Evolutionary conservation across 441 rosid species (phyloP).

Genomic region (Theobroma grandiflorum): DNA sequence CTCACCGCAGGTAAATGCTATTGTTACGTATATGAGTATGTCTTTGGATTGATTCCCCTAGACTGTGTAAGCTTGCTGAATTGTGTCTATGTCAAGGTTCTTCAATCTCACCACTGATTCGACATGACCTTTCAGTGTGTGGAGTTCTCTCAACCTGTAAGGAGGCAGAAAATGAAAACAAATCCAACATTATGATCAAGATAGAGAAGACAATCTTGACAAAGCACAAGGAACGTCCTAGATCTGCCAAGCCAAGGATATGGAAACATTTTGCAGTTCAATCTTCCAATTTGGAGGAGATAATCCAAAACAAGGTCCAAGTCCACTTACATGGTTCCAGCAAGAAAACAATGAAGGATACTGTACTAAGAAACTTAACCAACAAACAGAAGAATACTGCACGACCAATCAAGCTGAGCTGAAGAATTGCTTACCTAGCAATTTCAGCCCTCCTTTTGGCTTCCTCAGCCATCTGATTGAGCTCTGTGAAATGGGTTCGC

Average conservation of each 20-base stretch:
- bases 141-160: conserved; percentile 90
- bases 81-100: conserved; percentile 92
- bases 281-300: background rate
- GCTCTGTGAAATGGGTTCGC: conserved; percentile 79
- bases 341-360: background rate
- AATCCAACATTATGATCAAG: background rate
- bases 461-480: conserved; percentile 95
- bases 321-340: background rate
- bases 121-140: conserved; percentile 91
- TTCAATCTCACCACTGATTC: conserved; percentile 94
- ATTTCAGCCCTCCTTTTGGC: conserved; percentile 98
- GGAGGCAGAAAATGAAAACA: background rate
- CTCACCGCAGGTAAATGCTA: background rate
- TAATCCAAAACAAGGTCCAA: background rate
- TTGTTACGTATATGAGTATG: conserved; percentile 16
- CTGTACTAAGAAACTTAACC: background rate
- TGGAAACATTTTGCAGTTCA: background rate
- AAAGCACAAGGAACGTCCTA: background rate
- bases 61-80: conserved; percentile 96
- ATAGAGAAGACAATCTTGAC: background rate
- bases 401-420: background rate
- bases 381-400: background rate
- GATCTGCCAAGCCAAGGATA: background rate
- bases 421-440: conserved; percentile 64
- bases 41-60: conserved; percentile 35